Conservation (phyloP, 2,329 filamentous ascomycete species). For the Colletotrichum scovillei region DNA sequence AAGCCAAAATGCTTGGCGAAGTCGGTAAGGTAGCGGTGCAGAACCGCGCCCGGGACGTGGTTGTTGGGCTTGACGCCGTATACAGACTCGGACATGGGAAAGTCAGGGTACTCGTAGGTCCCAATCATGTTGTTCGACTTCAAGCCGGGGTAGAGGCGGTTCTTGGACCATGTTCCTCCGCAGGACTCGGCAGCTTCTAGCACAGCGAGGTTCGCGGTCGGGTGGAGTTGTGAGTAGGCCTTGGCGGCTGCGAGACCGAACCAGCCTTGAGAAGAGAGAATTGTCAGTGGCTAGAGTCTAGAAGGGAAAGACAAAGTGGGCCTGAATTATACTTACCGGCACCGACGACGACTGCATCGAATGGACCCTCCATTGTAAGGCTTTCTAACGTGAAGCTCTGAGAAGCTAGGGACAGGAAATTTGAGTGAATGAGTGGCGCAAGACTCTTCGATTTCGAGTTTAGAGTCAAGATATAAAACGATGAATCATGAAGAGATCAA, state of each 20-base stretch:
- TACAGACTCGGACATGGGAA: slow-evolving; percentile 64
- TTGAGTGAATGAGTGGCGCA: neutral
- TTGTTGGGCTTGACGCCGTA: slow-evolving; percentile 49
- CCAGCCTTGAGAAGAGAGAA: slow-evolving; percentile 46
- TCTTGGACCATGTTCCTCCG: slow-evolving; percentile 71
- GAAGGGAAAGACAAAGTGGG: neutral
- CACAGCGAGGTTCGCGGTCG: slow-evolving; percentile 56
- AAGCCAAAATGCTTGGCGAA: neutral
- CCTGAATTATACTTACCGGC: neutral
- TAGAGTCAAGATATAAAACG: neutral
- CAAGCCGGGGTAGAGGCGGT: slow-evolving; percentile 69
- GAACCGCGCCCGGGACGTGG: neutral
- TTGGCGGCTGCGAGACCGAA: slow-evolving; percentile 64
- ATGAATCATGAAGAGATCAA: neutral
- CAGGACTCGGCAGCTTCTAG: slow-evolving; percentile 62
- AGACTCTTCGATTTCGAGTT: neutral
- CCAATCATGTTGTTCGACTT: slow-evolving; percentile 74
- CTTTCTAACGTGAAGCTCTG: neutral
- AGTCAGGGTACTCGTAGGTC: slow-evolving; percentile 72
- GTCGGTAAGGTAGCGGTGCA: neutral
- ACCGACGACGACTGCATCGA: neutral
- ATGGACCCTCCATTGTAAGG: neutral
- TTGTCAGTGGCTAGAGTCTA: slow-evolving; percentile 38
- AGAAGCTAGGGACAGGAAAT: neutral
- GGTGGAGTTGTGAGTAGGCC: slow-evolving; percentile 61